phyloP scores from a whole-genome alignment of 371 early-diverging fungal genomes.

The Dentiscutata heterogama region DNA sequence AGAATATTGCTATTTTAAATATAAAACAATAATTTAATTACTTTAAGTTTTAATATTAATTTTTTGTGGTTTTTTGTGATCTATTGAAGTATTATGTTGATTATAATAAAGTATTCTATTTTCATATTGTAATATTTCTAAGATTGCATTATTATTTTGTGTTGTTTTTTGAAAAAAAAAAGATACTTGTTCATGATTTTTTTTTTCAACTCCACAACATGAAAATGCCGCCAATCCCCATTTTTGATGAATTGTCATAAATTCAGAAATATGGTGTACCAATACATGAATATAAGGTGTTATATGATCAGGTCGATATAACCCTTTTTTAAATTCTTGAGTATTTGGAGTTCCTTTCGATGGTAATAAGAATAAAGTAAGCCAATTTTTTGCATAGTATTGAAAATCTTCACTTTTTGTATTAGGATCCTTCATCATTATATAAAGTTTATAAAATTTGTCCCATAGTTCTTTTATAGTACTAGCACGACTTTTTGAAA shows the following conservation, averaged over 20 bases:
- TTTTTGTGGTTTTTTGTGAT: neutral
- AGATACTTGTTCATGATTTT: conserved; percentile 6
- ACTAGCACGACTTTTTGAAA: neutral
- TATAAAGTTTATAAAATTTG: neutral
- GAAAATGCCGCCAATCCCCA: neutral
- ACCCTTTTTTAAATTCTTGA: neutral
- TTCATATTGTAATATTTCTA: neutral
- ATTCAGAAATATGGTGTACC: neutral
- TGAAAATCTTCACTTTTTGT: neutral
- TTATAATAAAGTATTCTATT: neutral
- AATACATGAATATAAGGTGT: neutral
- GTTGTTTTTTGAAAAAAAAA: neutral
- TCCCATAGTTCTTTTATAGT: no score
- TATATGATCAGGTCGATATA: neutral
- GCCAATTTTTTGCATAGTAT: neutral
- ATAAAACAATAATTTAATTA: no score
- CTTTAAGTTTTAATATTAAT: neutral
- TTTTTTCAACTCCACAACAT: neutral
- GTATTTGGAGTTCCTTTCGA: neutral
- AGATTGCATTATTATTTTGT: neutral
- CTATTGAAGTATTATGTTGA: neutral
- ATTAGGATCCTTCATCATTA: neutral
- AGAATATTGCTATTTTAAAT: no score
- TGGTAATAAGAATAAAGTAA: neutral
- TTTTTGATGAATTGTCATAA: neutral